phyloP scores from a whole-genome alignment of 345 rosid species.

The rapeseed (Brassica napus) region DNA sequence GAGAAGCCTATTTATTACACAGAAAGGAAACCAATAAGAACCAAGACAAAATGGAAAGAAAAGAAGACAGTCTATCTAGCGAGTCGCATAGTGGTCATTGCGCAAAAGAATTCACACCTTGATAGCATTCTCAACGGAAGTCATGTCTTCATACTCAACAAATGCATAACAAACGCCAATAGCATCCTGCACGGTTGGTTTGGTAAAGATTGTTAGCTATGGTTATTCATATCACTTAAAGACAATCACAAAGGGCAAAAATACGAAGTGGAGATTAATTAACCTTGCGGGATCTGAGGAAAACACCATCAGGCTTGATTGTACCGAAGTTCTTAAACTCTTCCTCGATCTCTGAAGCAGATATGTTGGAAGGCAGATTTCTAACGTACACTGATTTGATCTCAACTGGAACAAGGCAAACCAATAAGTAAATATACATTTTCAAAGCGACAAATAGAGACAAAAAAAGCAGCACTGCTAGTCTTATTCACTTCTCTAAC shows the following conservation, averaged over 20 bases:
- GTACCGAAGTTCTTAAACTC: slow-evolving; percentile 83
- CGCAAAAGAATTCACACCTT: slow-evolving; percentile 51
- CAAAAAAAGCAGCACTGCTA: neutral
- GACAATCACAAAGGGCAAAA: neutral
- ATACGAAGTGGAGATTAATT: slow-evolving; percentile 12
- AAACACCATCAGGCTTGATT: slow-evolving; percentile 89
- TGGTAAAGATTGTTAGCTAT: slow-evolving; percentile 13
- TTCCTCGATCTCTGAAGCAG: slow-evolving; percentile 79
- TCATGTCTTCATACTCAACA: slow-evolving; percentile 91
- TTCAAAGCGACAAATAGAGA: neutral
- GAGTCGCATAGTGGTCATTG: neutral
- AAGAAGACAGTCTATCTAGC: neutral
- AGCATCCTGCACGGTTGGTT: slow-evolving; percentile 61
- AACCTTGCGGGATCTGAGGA: slow-evolving; percentile 88
- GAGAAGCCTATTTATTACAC: slow-evolving; percentile 69
- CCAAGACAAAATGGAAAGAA: neutral
- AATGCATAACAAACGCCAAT: slow-evolving; percentile 94
- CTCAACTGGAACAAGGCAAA: slow-evolving; percentile 59
- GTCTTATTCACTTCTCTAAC: neutral
- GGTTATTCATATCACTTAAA: neutral
- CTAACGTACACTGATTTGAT: slow-evolving; percentile 91
- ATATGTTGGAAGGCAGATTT: slow-evolving; percentile 83
- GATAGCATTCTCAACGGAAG: slow-evolving; percentile 83
- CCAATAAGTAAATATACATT: slow-evolving; percentile 17
- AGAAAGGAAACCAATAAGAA: slow-evolving; percentile 2